A percentile compares a stretch with the other conserved stretches of the same genome.
phyloP scores from a whole-genome alignment of 768 basidiomycete species.

The Porpolomopsis calyptriformis region DNA sequence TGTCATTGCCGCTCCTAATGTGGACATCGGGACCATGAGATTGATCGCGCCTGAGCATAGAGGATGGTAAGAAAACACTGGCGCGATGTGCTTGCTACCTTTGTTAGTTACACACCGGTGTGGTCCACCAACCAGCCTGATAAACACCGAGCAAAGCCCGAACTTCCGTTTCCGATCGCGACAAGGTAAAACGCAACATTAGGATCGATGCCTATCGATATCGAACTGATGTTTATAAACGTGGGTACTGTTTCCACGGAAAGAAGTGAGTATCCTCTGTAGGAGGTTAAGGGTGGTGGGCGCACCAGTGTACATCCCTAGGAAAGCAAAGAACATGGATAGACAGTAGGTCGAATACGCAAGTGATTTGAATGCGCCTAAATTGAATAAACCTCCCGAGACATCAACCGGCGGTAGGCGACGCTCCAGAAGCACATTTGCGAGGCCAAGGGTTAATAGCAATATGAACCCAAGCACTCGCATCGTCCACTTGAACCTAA shows the following conservation, averaged over 20 bases:
- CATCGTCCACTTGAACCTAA: constrained; percentile 62
- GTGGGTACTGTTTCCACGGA: constrained; percentile 32
- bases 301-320: constrained; percentile 53
- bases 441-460: constrained; percentile 34
- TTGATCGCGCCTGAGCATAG: constrained; percentile 41
- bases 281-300: constrained; percentile 1
- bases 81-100: background rate
- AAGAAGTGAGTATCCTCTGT: background rate
- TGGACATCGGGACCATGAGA: constrained; percentile 42
- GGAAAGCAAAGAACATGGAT: constrained; percentile 36
- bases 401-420: constrained; percentile 43
- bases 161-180: constrained; percentile 51
- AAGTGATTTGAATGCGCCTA: constrained; percentile 30
- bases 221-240: constrained; percentile 46
- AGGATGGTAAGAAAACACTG: background rate
- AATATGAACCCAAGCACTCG: constrained; percentile 53
- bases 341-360: constrained; percentile 44
- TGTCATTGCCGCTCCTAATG: constrained; percentile 40
- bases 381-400: constrained; percentile 46
- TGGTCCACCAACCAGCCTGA: constrained; percentile 41
- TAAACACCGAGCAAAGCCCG: constrained; percentile 42
- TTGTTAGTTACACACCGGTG: constrained; percentile 24
- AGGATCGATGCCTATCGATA: constrained; percentile 31
- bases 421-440: constrained; percentile 36
- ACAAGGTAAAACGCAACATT: constrained; percentile 49